A percentile compares a stretch with the other conserved stretches of the same genome.
These are phyloP conservation scores for Cucumis hystrix DNA, from an alignment of 306 rosid species.

Conservation along the genomic window DNA sequence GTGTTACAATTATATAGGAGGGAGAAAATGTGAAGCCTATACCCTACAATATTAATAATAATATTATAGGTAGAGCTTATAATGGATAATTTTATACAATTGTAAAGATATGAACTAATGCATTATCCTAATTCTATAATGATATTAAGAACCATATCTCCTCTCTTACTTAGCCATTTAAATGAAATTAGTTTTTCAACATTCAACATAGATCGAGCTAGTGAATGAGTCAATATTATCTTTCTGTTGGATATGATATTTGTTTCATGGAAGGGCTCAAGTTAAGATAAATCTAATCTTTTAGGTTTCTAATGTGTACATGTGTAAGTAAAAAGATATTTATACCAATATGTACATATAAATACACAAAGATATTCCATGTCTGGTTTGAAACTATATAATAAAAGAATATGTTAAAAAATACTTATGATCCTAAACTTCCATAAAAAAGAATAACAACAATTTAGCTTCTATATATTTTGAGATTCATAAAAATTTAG, in stretches of 20 bases:
- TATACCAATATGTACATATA: no score
- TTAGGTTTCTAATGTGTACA: no score
- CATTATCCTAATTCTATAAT: neutral
- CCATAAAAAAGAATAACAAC: no score
- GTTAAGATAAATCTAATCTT: neutral
- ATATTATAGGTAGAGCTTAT: no score
- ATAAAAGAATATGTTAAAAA: no score
- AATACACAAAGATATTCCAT: no score
- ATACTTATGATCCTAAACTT: no score
- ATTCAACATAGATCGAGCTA: neutral
- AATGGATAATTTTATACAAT: neutral
- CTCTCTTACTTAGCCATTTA: neutral
- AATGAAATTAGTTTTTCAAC: neutral
- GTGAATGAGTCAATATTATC: neutral
- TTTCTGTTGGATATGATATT: neutral
- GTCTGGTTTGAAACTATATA: neutral
- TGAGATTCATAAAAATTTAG: no score
- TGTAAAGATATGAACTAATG: neutral
- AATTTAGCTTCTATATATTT: no score
- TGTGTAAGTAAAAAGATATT: no score
- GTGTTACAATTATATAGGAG: neutral
- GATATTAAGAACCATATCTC: neutral
- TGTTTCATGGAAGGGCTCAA: neutral
- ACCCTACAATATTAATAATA: neutral
- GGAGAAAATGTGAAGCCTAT: neutral